Evolutionary conservation across 495 filamentous ascomycete species (phyloP).

Genomic region (Penicillium paradoxum): DNA sequence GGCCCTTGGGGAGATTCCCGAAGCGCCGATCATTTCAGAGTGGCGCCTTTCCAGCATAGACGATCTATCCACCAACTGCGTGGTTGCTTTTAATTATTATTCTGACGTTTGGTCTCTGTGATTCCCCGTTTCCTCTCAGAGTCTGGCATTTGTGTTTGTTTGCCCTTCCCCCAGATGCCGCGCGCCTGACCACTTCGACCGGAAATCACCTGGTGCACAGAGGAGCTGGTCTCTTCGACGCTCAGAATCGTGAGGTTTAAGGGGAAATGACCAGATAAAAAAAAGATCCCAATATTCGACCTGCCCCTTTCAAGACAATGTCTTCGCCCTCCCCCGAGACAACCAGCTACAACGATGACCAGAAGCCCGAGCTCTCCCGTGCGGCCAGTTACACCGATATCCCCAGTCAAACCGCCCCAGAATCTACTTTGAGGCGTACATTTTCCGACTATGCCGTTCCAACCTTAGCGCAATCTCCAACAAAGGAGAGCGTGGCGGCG

Average conservation of each 20-base stretch:
- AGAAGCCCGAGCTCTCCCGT: slow-evolving; percentile 26
- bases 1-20: slow-evolving; percentile 9
- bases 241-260: background rate
- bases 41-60: slow-evolving; percentile 17
- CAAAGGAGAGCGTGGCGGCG: slow-evolving; percentile 42
- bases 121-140: background rate
- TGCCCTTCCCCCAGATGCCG: slow-evolving; percentile 18
- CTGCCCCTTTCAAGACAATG: slow-evolving; percentile 27
- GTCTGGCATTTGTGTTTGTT: background rate
- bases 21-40: slow-evolving; percentile 20
- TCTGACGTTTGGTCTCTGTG: background rate
- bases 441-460: slow-evolving; percentile 42
- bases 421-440: slow-evolving; percentile 34
- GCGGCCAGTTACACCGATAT: slow-evolving; percentile 45
- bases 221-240: slow-evolving; percentile 42
- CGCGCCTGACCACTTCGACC: slow-evolving; percentile 21
- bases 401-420: slow-evolving; percentile 21
- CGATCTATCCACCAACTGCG: slow-evolving; percentile 18
- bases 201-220: slow-evolving; percentile 28
- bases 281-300: slow-evolving; percentile 9
- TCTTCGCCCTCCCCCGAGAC: slow-evolving; percentile 28
- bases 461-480: slow-evolving; percentile 30
- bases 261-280: slow-evolving; percentile 29
- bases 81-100: background rate
- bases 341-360: slow-evolving; percentile 24